Evolutionary conservation across 441 rosid genomes (phyloP), one percentile per base, ranked within the genome.

Genomic region (Euphorbia corollata): DNA sequence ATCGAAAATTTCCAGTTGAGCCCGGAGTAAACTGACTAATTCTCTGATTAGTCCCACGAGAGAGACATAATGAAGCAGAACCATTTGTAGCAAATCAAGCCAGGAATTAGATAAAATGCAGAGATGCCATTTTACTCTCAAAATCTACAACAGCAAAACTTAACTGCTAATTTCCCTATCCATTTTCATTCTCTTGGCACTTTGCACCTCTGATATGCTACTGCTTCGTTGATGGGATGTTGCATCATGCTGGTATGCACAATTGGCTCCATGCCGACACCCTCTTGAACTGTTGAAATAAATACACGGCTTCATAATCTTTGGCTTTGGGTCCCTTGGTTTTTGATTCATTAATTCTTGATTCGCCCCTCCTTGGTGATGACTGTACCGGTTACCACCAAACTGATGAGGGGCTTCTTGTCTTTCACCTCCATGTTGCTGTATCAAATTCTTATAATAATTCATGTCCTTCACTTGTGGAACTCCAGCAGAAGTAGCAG

Each of bases 381-480:
- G 78, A 72, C 72, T 72, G 74, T 72, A 79, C 10, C 79, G 78
- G 32, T 76, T 64, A 34, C 32, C 32, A 27, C 32, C 32, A 27
- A 27, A 27, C 32, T 77, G 76, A 34, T 74, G 92, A 67, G 78
- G 63, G 19, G 75, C 70, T 64, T 86, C 96, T 68, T 78, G 94
- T 76, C 91, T 83, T 62, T 94, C 99, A 34, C 81, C 96, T 41
- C 99, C 99, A 69, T 93, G 99, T 63, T 89, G 96, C 82, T 93
- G 96, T 78, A 93, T 91, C 85, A 93, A 77, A 81, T 81, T 89
- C 81, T 91, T 93, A 73, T 89, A 93, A 73, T 93, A 93, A 75
- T 77, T 87, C 61, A 86, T 34, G 67, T 89, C 96, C 72, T 83
- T 91, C 2, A 86, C 74, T 45, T 80, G 89, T 20, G 88, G 65